Percentiles rank a stretch among this genome's conserved stretches.
phyloP scores from a whole-genome alignment of 164 flowering plant species.

The Taxillus chinensis region DNA sequence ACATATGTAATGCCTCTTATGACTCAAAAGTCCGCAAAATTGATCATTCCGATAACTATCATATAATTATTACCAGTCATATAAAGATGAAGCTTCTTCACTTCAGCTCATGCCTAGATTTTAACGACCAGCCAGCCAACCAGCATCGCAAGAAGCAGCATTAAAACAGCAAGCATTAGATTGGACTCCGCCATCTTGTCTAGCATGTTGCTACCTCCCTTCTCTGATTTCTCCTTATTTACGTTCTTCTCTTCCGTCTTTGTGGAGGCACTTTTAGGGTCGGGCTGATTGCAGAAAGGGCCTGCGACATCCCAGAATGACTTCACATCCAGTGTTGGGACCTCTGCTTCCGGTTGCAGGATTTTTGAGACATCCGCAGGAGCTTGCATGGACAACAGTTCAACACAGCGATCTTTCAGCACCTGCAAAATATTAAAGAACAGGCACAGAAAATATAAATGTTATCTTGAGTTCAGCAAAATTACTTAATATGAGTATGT shows the following conservation, averaged over 20 bases:
- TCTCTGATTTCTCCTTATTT: neutral
- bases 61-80: no score
- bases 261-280: constrained; percentile 5
- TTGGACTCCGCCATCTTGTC: constrained; percentile 16
- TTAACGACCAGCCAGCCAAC: constrained; percentile 27
- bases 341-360: constrained; percentile 56
- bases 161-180: constrained; percentile 24
- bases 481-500: no score
- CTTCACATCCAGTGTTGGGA: constrained; percentile 22
- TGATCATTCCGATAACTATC: no score
- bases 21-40: no score
- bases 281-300: constrained; percentile 14
- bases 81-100: no score
- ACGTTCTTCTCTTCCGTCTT: constrained; percentile 9
- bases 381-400: constrained; percentile 73
- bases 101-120: no score
- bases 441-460: neutral
- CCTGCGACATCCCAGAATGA: constrained; percentile 57
- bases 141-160: constrained; percentile 41
- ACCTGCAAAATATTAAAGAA: constrained; percentile 31
- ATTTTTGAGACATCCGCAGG: constrained; percentile 35
- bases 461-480: neutral
- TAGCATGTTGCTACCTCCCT: constrained; percentile 8
- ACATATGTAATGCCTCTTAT: no score
- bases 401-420: constrained; percentile 62